phyloP scores from a whole-genome alignment of 2,329 filamentous ascomycete species.

The Colletotrichum phormii region DNA sequence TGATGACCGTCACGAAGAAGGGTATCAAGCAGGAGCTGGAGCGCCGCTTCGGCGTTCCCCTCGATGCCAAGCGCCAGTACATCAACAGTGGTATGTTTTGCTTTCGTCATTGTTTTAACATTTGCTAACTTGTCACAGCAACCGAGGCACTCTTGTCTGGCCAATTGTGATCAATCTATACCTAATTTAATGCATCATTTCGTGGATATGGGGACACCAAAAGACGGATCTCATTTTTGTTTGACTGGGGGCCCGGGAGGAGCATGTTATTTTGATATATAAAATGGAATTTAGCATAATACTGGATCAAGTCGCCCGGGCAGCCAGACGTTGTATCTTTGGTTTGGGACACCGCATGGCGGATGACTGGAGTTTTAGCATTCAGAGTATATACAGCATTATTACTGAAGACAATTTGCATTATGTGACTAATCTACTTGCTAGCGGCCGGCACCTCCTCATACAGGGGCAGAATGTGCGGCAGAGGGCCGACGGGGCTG shows the following conservation, averaged over 20 bases:
- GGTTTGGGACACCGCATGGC: conserved; percentile 2
- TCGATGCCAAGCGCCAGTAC: conserved; percentile 91
- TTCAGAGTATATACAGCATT: conserved; percentile 5
- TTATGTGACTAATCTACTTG: neutral
- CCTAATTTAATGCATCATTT: conserved; percentile 28
- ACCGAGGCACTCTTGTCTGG: conserved; percentile 85
- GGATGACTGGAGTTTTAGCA: neutral
- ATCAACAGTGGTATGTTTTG: conserved; percentile 85
- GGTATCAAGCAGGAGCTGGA: conserved; percentile 95
- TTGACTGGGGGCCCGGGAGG: neutral
- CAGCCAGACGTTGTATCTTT: neutral
- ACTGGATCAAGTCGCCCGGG: conserved; percentile 2
- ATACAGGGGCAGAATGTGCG: conserved; percentile 81
- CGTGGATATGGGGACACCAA: conserved; percentile 13
- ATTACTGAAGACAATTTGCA: neutral
- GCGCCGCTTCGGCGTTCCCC: conserved; percentile 84
- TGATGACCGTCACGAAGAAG: conserved; percentile 99
- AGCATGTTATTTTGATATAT: conserved; percentile 14
- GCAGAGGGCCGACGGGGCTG: conserved; percentile 86
- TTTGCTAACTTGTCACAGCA: conserved; percentile 56
- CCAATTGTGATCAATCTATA: conserved; percentile 66
- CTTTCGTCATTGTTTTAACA: conserved; percentile 1
- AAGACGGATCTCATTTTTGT: conserved; percentile 3
- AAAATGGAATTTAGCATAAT: conserved; percentile 28
- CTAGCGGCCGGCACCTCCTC: conserved; percentile 78